Evolutionary conservation across 129 eudicot genomes (phyloP).

Genomic region (Rutidosis leptorrhynchoides): DNA sequence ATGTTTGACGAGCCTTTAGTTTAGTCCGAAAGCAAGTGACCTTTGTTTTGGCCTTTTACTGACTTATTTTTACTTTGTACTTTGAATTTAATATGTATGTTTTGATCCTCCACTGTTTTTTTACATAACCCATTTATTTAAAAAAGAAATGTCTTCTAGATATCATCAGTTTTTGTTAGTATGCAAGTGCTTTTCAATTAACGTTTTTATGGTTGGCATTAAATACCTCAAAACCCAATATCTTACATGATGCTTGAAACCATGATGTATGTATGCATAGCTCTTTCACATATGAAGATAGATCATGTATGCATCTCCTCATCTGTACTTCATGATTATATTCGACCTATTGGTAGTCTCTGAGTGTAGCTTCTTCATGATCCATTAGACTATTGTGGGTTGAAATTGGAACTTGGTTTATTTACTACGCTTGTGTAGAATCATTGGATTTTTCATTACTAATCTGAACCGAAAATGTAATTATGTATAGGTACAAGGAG

Average conservation of each 20-base stretch:
- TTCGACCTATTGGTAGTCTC: too few relatives aligned
- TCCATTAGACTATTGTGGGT: neutral
- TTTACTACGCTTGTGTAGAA: neutral
- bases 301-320: too few relatives aligned
- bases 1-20: neutral
- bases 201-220: too few relatives aligned
- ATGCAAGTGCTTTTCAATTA: too few relatives aligned
- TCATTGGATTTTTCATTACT: neutral
- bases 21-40: neutral
- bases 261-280: too few relatives aligned
- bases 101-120: neutral
- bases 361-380: too few relatives aligned
- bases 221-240: too few relatives aligned
- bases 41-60: neutral
- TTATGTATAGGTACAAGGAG: constrained; percentile 89
- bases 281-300: too few relatives aligned
- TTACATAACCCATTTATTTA: neutral
- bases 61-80: neutral
- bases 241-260: too few relatives aligned
- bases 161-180: too few relatives aligned
- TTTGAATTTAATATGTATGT: neutral
- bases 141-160: neutral
- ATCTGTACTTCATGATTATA: too few relatives aligned
- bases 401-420: neutral
- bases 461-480: neutral